phyloP scores from a whole-genome alignment of 2,329 filamentous ascomycete genomes.

The Aspergillus fischeri region DNA sequence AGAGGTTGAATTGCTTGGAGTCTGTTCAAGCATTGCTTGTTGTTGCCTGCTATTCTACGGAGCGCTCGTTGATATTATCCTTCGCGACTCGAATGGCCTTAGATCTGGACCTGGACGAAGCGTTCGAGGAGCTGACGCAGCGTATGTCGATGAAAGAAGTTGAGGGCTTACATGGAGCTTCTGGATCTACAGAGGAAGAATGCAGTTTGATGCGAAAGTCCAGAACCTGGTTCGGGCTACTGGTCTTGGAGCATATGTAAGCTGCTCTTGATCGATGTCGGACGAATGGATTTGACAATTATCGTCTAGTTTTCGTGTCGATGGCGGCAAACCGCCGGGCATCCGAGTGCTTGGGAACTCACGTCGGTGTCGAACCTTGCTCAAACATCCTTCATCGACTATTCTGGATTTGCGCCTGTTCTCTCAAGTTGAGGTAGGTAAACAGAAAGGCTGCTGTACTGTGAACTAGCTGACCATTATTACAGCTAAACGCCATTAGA shows the following conservation, averaged over 20 bases:
- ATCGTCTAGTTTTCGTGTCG: constrained; percentile 35
- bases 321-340: constrained; percentile 44
- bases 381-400: constrained; percentile 42
- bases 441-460: not conserved
- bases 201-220: constrained; percentile 40
- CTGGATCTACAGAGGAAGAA: constrained; percentile 21
- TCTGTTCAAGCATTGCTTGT: constrained; percentile 51
- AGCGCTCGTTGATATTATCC: constrained; percentile 48
- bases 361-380: constrained; percentile 44
- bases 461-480: constrained; percentile 3
- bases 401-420: constrained; percentile 50
- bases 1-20: constrained; percentile 41
- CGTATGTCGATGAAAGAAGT: constrained; percentile 24
- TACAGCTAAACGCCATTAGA: constrained; percentile 42
- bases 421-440: constrained; percentile 46
- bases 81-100: constrained; percentile 51
- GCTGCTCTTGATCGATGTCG: not conserved
- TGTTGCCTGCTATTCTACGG: constrained; percentile 51
- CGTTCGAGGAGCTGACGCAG: constrained; percentile 39
- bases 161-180: constrained; percentile 12
- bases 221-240: constrained; percentile 51
- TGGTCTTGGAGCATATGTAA: constrained; percentile 50
- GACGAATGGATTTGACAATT: not conserved
- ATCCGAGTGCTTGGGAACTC: constrained; percentile 36
- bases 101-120: constrained; percentile 44